phyloP scores from a whole-genome alignment of 2,329 filamentous ascomycete genomes.

The Diaporthe citrichinensis region DNA sequence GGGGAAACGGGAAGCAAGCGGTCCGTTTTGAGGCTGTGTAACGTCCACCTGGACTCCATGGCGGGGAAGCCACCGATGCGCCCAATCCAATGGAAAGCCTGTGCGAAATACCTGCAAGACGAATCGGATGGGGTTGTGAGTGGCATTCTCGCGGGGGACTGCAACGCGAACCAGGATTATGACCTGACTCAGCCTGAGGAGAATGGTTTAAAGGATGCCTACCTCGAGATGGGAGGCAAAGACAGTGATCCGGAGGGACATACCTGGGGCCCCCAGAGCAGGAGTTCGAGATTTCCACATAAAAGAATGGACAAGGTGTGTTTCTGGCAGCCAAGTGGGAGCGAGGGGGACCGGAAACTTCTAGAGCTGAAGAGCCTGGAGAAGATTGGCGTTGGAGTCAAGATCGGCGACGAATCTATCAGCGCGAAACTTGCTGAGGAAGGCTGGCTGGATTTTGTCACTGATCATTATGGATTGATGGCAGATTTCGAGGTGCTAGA shows the following conservation, averaged over 20 bases:
- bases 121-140: conserved; percentile 53
- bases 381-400: conserved; percentile 61
- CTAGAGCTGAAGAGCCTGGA: conserved; percentile 52
- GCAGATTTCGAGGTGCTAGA: conserved; percentile 28
- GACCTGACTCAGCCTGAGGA: conserved; percentile 61
- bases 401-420: conserved; percentile 52
- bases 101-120: conserved; percentile 48
- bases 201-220: conserved; percentile 65
- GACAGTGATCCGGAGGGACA: conserved; percentile 63
- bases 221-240: conserved; percentile 61
- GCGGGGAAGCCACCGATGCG: conserved; percentile 32
- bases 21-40: conserved; percentile 34
- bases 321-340: conserved; percentile 47
- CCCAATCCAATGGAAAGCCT: conserved; percentile 38
- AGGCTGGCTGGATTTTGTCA: conserved; percentile 30
- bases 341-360: background rate
- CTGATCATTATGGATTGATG: conserved; percentile 37
- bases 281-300: conserved; percentile 58
- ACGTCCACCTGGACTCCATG: conserved; percentile 39
- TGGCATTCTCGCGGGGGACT: conserved; percentile 65
- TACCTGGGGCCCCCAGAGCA: conserved; percentile 69
- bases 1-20: too few relatives aligned
- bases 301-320: conserved; percentile 67
- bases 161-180: conserved; percentile 69
- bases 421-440: conserved; percentile 42